Conservation (phyloP, 208 protist species). For the Leptomonas pyrrhocoris region DNA sequence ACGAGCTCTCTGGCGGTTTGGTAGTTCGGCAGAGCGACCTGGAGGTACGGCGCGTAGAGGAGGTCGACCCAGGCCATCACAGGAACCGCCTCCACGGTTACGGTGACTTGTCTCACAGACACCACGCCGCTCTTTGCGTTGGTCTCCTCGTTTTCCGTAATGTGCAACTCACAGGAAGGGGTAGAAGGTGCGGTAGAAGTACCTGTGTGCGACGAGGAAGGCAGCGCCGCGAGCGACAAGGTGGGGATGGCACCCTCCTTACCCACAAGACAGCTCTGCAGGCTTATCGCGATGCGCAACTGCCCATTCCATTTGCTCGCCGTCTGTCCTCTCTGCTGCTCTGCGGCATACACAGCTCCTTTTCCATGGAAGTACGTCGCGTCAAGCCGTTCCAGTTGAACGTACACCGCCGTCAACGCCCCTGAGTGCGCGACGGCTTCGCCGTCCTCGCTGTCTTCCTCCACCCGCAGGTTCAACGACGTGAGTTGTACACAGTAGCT, state of each 20-base stretch:
- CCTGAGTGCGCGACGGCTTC: not conserved
- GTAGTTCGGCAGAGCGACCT: constrained; percentile 60
- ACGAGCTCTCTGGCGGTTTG: constrained; percentile 41
- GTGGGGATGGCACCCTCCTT: constrained; percentile 25
- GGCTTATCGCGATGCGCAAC: constrained; percentile 11
- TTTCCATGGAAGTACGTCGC: constrained; percentile 8
- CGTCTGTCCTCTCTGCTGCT: not conserved
- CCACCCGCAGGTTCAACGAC: constrained; percentile 19
- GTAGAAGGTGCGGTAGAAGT: not conserved
- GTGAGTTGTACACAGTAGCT: constrained; percentile 12
- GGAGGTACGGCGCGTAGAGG: constrained; percentile 70
- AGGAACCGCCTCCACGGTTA: constrained; percentile 48
- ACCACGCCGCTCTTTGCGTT: constrained; percentile 27
- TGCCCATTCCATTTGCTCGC: not conserved
- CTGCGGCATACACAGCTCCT: not conserved
- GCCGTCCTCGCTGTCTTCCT: constrained; percentile 5
- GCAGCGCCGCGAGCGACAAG: constrained; percentile 8
- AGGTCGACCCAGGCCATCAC: constrained; percentile 48
- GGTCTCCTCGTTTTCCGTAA: constrained; percentile 12
- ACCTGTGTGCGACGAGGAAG: not conserved
- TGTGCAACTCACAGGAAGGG: constrained; percentile 1
- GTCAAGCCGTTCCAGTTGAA: constrained; percentile 17
- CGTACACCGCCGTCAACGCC: constrained; percentile 17
- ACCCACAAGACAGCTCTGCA: constrained; percentile 26
- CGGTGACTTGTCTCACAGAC: constrained; percentile 37